phyloP scores from a whole-genome alignment of 2,329 filamentous ascomycete species.

The Zasmidium cellare region DNA sequence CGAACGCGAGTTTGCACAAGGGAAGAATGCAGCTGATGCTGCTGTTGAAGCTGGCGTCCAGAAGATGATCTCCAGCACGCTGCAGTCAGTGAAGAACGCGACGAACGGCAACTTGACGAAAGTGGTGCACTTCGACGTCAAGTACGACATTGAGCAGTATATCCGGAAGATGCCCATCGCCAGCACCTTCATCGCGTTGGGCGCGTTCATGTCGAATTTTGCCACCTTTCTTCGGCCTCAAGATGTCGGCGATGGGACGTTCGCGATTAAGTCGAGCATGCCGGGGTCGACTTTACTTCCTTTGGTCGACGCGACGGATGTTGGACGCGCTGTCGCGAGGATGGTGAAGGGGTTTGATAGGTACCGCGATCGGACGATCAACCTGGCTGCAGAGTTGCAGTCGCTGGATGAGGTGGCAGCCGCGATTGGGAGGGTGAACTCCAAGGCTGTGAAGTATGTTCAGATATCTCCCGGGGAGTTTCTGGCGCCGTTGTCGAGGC shows the following conservation, averaged over 20 bases:
- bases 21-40: not conserved
- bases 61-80: not conserved
- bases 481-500: not conserved
- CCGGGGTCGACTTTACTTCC: not conserved
- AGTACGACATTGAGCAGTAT: not conserved
- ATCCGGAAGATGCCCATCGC: not conserved
- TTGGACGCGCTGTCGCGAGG: not conserved
- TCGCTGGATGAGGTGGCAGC: not conserved
- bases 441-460: not conserved
- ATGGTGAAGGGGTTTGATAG: not conserved
- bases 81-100: not conserved
- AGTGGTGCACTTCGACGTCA: not conserved
- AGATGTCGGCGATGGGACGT: not conserved
- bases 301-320: not conserved
- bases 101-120: not conserved
- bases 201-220: not conserved
- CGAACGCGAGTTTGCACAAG: not conserved
- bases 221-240: not conserved
- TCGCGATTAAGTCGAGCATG: not conserved
- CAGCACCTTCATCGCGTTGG: not conserved
- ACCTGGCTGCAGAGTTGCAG: not conserved
- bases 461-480: not conserved
- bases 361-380: not conserved
- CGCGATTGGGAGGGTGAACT: not conserved
- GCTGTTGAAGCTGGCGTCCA: not conserved